phyloP scores from a whole-genome alignment of 1,284 basidiomycete species.

The Marasmius fiardii region DNA sequence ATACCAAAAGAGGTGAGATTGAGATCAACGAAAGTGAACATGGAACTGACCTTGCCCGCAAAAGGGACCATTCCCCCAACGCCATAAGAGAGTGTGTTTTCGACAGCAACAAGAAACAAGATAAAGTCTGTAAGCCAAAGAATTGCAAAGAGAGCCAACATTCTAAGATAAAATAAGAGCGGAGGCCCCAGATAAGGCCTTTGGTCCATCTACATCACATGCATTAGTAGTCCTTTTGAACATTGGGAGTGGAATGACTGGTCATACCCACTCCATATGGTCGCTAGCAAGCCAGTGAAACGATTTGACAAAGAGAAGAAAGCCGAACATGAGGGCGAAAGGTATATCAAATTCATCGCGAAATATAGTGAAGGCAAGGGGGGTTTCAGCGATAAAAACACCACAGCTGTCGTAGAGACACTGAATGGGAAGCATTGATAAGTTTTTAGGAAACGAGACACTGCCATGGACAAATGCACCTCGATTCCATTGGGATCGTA shows the following conservation, averaged over 20 bases:
- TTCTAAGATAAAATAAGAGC: conserved; percentile 80
- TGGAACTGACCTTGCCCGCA: conserved; percentile 77
- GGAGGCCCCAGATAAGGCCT: conserved; percentile 84
- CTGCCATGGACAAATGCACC: no score
- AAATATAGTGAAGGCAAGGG: conserved; percentile 96
- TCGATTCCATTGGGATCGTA: conserved; percentile 83
- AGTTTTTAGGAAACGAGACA: no score
- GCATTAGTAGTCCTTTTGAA: conserved; percentile 22
- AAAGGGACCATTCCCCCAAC: conserved; percentile 92
- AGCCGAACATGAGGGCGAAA: no score
- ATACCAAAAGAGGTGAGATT: conserved; percentile 52
- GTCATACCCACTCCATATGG: no score
- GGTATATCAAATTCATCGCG: conserved; percentile 91
- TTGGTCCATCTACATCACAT: conserved; percentile 85
- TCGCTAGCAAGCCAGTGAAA: no score
- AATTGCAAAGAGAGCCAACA: conserved; percentile 67
- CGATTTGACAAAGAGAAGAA: no score
- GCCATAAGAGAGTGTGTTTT: no score
- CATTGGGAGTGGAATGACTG: no score
- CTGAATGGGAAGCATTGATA: no score
- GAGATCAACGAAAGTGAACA: conserved; percentile 2
- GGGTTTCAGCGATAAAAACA: conserved; percentile 96
- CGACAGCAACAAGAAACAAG: no score
- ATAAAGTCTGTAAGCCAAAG: no score
- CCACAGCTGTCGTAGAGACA: conserved; percentile 93